Base-by-base conservation (phyloP, 2,329 filamentous ascomycete genomes). In the Sporothrix pseudoabietina region DNA sequence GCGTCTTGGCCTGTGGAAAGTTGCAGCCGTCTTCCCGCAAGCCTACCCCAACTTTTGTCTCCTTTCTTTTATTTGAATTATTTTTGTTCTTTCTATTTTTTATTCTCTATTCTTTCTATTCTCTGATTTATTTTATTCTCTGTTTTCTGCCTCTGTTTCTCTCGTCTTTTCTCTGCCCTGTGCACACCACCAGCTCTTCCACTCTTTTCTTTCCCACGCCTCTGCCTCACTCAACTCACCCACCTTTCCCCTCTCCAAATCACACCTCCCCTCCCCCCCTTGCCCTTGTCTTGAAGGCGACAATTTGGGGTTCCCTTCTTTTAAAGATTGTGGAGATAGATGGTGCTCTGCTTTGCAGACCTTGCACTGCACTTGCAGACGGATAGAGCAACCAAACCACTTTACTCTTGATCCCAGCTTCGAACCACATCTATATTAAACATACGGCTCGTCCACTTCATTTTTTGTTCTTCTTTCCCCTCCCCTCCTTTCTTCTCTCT, bases 381-480 rank as follows among this genome's bases (percentile, higher is more conserved):
- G 54, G 26, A 30, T 7, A 32, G 30, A n/a, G n/a, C 61, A 22
- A 65, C 2, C 52, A 49, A 22, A 65, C 5, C 52, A 49, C 41
- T 44, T 52, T 52, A 22, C 49, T 55, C 52, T 26, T 9, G 22
- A 22, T 55, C 39, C 32, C 68, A 47, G 35, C 68, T 47, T 65
- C 57, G 55, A 52, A 12, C 61, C 26, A 30, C 57, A 71, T 65
- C 57, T 72, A 66, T 72, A 72, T 72, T 72, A 72, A 66, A 66
- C 59, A 66, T 44, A n/a, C 32, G 41, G 44, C 57, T 63, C 70
- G 70, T 71, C 70, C 70, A 65, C 10, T 10, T 65, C 41, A 32
- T 26, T 71, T 35, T 35, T 70, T 55, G 10, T 71, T 65, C n/a
- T 44, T 41, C 7, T 10, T 30, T 35, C 22, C 39, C 44, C 66